A percentile compares a stretch with the other conserved stretches of the same genome.
phyloP scores from a whole-genome alignment of 176 grass and related monocot genomes.

The Ananas comosus region DNA sequence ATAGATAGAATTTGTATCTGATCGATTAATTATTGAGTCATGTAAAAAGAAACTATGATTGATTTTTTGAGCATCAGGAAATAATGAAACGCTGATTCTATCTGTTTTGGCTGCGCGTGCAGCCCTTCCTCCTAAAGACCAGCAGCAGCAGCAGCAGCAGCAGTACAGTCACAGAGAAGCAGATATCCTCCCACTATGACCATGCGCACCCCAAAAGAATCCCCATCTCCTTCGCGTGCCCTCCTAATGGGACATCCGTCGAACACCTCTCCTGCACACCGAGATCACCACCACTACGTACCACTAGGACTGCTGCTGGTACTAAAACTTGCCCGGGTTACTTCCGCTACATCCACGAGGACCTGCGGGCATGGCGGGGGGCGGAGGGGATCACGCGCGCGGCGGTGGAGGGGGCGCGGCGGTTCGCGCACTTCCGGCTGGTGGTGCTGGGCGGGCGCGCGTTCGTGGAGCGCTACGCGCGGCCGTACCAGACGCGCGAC shows the following conservation, averaged over 20 bases:
- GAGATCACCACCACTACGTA: not conserved
- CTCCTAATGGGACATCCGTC: not conserved
- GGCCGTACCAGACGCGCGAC: slow-evolving; percentile 52
- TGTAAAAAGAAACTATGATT: not conserved
- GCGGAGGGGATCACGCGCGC: slow-evolving; percentile 29
- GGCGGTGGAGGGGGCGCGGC: slow-evolving; percentile 29
- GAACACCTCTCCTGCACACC: not conserved
- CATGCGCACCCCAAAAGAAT: not conserved
- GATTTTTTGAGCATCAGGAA: no score
- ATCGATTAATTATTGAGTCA: no score
- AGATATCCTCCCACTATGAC: not conserved
- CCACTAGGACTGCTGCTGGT: not conserved
- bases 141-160: not conserved
- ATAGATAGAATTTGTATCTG: no score
- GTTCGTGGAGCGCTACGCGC: slow-evolving; percentile 46
- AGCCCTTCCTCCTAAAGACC: slow-evolving; percentile 23
- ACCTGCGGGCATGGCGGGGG: slow-evolving; percentile 62
- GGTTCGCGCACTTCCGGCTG: slow-evolving; percentile 40
- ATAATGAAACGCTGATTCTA: not conserved
- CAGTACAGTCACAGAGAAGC: not conserved
- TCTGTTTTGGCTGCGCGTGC: not conserved
- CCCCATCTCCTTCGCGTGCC: not conserved
- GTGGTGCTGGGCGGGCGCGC: slow-evolving; percentile 41
- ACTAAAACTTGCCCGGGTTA: slow-evolving; percentile 34
- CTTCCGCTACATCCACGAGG: slow-evolving; percentile 63